Base-by-base conservation (phyloP, 139 green algal species). In the Tetradesmus lagerheimii region DNA sequence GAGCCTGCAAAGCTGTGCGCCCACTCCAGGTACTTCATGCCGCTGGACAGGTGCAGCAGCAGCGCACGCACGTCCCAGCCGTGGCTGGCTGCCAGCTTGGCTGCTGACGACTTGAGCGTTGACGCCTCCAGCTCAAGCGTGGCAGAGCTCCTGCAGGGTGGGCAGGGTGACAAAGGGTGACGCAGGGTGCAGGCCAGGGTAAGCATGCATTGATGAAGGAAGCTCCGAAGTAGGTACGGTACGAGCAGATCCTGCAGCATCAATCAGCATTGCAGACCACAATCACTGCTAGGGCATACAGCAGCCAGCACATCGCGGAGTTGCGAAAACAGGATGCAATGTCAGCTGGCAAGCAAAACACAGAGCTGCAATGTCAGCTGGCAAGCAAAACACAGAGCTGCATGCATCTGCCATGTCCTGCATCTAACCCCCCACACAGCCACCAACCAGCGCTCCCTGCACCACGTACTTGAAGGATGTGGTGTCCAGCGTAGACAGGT, bases 1-100 rank as follows among this genome's bases (percentile, higher is more conserved):
- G 29, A 50, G 39, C 83, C 83, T 16, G 83, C 83, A 80, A 88
- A 89, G 85, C 85, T 89, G 64, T 89, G 71, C 8, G 85, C 85
- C 85, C 85, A 89, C 74, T 89, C 85, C 67, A 89, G 43, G 41
- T 76, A 84, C 85, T 89, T 89, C 43, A 89, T 84, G 45, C 85
- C 85, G n/a, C 67, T 83, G 39, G 71, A 84, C 12, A 89, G 35
- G 15, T 89, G 74, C 43, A 76, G 43, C 45, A 83, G 71, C 85
- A 89, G 74, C 27, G 71, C 50, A 34, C 85, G 85, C 14, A 89
- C 85, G 37, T 89, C 85, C 85, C 85, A 89, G 71, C 74, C 74
- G 11, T 83, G 43, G 80, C 85, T 83, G 39, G 27, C 71, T n/a
- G 83, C 62, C 83, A 88, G 62, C 64, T 88, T 88, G 64, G 62